phyloP scores from a whole-genome alignment of 2,329 filamentous ascomycete genomes.

The Cladosporium sp. region DNA sequence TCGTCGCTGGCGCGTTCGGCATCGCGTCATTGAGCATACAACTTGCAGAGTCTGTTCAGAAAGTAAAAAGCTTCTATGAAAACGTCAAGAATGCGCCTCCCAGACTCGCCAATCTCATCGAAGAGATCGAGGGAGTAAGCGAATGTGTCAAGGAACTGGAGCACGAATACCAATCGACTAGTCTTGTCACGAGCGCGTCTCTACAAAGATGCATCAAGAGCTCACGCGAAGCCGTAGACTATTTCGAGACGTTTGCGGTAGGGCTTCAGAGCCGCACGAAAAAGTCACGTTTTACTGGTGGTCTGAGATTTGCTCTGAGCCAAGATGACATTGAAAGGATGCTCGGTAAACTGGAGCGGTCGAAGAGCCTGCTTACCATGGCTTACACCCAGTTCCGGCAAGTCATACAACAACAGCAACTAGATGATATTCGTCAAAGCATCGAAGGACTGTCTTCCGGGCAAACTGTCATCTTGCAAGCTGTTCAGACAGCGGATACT shows the following conservation, averaged over 20 bases:
- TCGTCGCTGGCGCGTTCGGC: not conserved
- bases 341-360: constrained; percentile 1
- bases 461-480: not conserved
- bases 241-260: not conserved
- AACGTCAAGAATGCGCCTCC: not conserved
- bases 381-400: not conserved
- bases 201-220: not conserved
- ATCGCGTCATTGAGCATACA: not conserved
- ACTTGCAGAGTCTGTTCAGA: not conserved
- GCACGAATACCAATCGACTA: not conserved
- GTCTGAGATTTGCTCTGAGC: not conserved
- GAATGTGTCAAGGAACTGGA: not conserved
- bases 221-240: not conserved
- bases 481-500: too few species aligned
- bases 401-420: not conserved
- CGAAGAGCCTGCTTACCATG: not conserved
- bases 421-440: too few species aligned
- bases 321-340: not conserved
- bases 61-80: not conserved
- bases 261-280: not conserved
- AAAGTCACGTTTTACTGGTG: not conserved
- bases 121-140: not conserved
- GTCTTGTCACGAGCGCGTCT: not conserved
- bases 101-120: not conserved
- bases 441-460: not conserved